phyloP scores from a whole-genome alignment of 441 rosid species.

The Adansonia gregorii region DNA sequence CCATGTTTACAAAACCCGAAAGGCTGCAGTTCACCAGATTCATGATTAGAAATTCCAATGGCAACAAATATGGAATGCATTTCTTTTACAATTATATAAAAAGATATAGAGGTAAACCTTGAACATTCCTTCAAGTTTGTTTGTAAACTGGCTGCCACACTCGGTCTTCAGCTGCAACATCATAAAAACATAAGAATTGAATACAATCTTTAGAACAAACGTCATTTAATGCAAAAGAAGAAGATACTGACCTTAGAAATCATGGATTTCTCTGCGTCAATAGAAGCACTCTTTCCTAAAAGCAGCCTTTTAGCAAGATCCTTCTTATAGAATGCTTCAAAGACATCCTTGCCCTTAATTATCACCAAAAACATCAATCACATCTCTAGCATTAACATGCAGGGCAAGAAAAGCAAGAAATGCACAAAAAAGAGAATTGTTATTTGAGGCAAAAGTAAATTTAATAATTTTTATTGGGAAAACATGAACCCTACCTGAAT shows the following conservation, averaged over 20 bases:
- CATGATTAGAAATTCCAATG: neutral
- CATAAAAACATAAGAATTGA: conserved; percentile 31
- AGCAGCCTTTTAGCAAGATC: conserved; percentile 96
- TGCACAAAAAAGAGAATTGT: neutral
- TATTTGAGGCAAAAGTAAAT: neutral
- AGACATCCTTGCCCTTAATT: conserved; percentile 90
- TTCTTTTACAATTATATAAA: neutral
- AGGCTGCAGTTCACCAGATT: neutral
- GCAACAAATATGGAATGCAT: neutral
- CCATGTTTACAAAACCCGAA: neutral
- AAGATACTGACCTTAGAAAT: conserved; percentile 74
- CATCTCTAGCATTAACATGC: neutral
- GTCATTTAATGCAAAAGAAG: neutral
- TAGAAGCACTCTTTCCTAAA: conserved; percentile 95
- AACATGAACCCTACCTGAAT: conserved; percentile 71
- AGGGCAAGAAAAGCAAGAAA: conserved; percentile 22
- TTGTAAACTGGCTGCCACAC: conserved; percentile 99
- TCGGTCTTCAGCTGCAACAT: conserved; percentile 89
- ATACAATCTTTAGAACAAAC: conserved; percentile 20
- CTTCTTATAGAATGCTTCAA: conserved; percentile 98
- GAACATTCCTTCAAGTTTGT: conserved; percentile 99
- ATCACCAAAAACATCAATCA: conserved; percentile 22
- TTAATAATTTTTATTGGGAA: conserved; percentile 7
- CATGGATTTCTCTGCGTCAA: conserved; percentile 99
- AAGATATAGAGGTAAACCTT: conserved; percentile 56